Conservation (phyloP, 1,284 basidiomycete genomes). For the Sparassis latifolia region DNA sequence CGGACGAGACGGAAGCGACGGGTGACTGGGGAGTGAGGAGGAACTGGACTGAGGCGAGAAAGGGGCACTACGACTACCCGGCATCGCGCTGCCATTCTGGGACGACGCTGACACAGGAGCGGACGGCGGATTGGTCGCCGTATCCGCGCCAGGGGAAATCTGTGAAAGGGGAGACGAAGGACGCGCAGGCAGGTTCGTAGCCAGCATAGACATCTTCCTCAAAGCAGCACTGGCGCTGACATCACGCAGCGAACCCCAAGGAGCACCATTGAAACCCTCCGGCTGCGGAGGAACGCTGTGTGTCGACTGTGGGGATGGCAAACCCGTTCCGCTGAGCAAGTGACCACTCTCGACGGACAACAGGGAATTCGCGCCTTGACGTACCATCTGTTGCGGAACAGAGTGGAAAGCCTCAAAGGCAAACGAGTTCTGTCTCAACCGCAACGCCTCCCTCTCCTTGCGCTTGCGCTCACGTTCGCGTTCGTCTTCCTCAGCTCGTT, state of each 20-base stretch:
- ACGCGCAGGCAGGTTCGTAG: constrained; percentile 16
- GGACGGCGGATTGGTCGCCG: constrained; percentile 11
- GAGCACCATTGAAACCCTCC: constrained; percentile 10
- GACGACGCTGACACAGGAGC: constrained; percentile 14
- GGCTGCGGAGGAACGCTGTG: constrained; percentile 15
- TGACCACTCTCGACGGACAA: constrained; percentile 27
- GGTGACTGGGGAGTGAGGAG: constrained; percentile 23
- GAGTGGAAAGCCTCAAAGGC: constrained; percentile 76
- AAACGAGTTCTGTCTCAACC: constrained; percentile 34
- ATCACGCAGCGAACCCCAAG: constrained; percentile 23
- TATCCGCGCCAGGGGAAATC: constrained; percentile 17
- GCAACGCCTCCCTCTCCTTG: constrained; percentile 45
- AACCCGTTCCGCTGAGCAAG: constrained; percentile 5
- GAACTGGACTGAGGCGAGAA: constrained; percentile 27
- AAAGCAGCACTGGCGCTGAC: constrained; percentile 22
- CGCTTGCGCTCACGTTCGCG: constrained; percentile 44
- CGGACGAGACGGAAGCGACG: constrained; percentile 27
- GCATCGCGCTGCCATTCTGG: constrained; percentile 16
- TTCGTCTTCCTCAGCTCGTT: constrained; percentile 62
- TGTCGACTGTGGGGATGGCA: constrained; percentile 16
- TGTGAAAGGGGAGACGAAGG: constrained; percentile 19
- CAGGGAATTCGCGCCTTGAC: constrained; percentile 28
- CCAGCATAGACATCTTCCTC: constrained; percentile 24
- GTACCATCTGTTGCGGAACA: constrained; percentile 38
- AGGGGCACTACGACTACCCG: constrained; percentile 18